Conservation (phyloP, 1,284 basidiomycete genomes). For the Leccinum fuscescens region DNA sequence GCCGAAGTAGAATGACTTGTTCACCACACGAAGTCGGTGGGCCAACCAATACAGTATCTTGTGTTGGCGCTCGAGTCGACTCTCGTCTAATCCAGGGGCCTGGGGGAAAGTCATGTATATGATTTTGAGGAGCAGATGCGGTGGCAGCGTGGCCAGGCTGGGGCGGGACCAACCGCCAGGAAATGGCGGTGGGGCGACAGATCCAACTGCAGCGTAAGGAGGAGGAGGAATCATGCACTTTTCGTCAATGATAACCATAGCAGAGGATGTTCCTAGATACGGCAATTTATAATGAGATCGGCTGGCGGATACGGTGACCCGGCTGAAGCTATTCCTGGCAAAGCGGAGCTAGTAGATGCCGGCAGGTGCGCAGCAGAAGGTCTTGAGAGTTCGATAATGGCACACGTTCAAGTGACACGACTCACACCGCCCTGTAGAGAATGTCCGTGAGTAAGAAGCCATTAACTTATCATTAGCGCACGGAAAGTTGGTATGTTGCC, state of each 20-base stretch:
- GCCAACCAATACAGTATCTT: slow-evolving; percentile 69
- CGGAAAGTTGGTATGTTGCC: background rate
- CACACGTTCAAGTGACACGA: too few species aligned
- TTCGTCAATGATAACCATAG: slow-evolving; percentile 54
- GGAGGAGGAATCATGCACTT: slow-evolving; percentile 44
- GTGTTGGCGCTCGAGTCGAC: slow-evolving; percentile 59
- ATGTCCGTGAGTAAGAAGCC: too few species aligned
- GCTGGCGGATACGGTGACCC: background rate
- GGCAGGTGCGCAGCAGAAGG: slow-evolving; percentile 5
- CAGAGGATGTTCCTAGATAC: background rate
- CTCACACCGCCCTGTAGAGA: background rate
- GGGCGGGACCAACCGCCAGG: slow-evolving; percentile 20
- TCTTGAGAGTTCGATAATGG: background rate
- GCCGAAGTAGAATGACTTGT: slow-evolving; percentile 65
- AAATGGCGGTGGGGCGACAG: slow-evolving; percentile 37
- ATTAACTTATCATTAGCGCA: background rate
- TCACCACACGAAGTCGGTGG: slow-evolving; percentile 61
- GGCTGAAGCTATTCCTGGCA: background rate
- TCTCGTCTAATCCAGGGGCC: slow-evolving; percentile 40
- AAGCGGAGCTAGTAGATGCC: background rate
- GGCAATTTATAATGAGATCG: slow-evolving; percentile 3
- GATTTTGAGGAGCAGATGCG: slow-evolving; percentile 60
- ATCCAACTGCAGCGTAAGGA: slow-evolving; percentile 35
- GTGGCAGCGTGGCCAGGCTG: slow-evolving; percentile 44
- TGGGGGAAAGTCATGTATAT: slow-evolving; percentile 60